Base-by-base conservation (phyloP, 1,284 basidiomycete species). In the Cutaneotrichosporon mucoides region DNA sequence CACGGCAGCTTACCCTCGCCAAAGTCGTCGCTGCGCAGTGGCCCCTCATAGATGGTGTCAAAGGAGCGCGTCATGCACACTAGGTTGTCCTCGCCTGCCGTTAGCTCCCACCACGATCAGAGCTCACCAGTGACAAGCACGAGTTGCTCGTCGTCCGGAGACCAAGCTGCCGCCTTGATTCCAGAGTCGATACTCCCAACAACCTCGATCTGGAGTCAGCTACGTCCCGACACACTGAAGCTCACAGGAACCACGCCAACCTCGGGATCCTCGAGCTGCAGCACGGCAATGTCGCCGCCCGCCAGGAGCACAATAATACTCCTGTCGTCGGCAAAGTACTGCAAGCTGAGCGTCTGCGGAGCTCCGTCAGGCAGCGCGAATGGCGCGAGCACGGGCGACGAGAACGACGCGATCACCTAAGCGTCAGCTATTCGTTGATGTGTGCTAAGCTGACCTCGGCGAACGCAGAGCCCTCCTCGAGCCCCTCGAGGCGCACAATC, bases 21-120 rank as follows among this genome's bases (percentile, higher is more conserved):
- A 66, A 93, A 94, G 45, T 90, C 89, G 42, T 82, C 75, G 0
- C 86, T 84, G 59, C 88, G 83, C 1, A 97, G 77, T 0, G 85
- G 83, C 10, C 81, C 80, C 73, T 98, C 95, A 40, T 86, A 88
- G 24, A 97, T 81, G 6, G 93, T 86, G 66, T 97, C 92, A 70
- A 96, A 95, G 7, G 86, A 85, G 8, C 87, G 84, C 1, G 90
- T 92, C 89, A 98, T 93, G 53, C 94, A 80, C 43, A 97, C 84
- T 6, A 98, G 80, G 68, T 90, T 90, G 61, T 86, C 83, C 62
- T 88, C 87, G 54, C 85, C 88, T 90, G 66, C 35, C n/a, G 41
- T 55, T 1, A 55, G 40, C 38, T n/a, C n/a, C n/a, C 37, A 33
- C 15, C 11, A 9, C 16, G 12, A 36, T 24, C 12, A 6, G 2